Evolutionary conservation across 345 rosid genomes (phyloP), one percentile per base, ranked within the genome.

Genomic region (Tarenaya hassleriana): DNA sequence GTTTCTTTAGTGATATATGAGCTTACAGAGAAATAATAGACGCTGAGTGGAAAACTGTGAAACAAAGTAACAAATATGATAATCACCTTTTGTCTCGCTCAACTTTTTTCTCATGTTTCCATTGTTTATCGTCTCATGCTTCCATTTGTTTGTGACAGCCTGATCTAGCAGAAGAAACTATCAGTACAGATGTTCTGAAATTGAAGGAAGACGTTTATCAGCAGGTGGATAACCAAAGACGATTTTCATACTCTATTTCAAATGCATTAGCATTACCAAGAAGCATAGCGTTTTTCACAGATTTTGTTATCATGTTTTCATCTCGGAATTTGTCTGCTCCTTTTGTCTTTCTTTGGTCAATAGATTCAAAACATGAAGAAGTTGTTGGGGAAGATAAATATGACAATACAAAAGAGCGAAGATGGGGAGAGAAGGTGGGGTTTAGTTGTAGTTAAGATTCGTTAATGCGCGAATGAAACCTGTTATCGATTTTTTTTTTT

Each of bases 161-260:
- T 72, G 97, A 84, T 75, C 75, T 83, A 37, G 72, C 94, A 31
- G 97, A 88, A 64, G 88, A 81, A 67, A 62, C 71, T 50, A 70
- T 94, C 55, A 75, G 67, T 66, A 84, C 77, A 47, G 77, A 80
- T 67, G 76, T 83, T 61, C 41, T 69, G 68, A 77, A 83, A 66
- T 79, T 88, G 58, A 74, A 81, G 76, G 85, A 73, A 66, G 74
- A 75, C 46, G 73, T 94, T 34, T 60, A 69, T 65, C 74, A 80
- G 56, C 84, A 88, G 99, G 99, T 94, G 59, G n/a, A n/a, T 11
- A 10, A 16, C 50, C 42, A 16, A 31, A 45, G 45, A 33, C 34
- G 53, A 14, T 32, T 20, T 11, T 19, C 19, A 21, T 40, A 3
- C 8, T 33, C n/a, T 56, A 18, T 37, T 16, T 41, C 1, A 16